Evolutionary conservation across 805 yeast genomes (phyloP).

Genomic region (Barnettozyma californica): DNA sequence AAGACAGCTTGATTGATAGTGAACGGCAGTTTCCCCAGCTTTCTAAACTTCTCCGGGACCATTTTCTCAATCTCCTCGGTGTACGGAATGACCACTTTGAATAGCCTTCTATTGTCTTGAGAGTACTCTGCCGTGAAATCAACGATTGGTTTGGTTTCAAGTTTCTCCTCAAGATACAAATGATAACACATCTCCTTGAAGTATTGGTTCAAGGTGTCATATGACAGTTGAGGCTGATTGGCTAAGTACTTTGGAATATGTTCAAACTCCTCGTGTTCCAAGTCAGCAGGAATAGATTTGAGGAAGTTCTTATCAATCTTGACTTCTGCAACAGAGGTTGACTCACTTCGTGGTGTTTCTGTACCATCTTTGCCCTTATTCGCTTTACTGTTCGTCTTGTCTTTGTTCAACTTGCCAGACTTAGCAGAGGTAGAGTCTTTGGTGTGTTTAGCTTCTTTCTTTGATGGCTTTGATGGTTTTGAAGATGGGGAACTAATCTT

Average conservation of each 20-base stretch:
- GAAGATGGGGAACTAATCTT: neutral
- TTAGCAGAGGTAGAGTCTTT: neutral
- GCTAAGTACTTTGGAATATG: conserved; percentile 23
- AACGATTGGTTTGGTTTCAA: conserved; percentile 39
- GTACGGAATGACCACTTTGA: conserved; percentile 37
- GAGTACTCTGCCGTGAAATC: conserved; percentile 53
- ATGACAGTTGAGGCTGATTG: conserved; percentile 38
- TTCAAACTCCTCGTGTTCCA: conserved; percentile 23
- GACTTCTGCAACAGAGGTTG: conserved; percentile 1
- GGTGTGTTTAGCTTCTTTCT: neutral
- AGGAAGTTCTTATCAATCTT: conserved; percentile 4
- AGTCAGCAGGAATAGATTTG: conserved; percentile 10
- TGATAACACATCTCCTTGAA: conserved; percentile 56
- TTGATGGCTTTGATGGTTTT: neutral
- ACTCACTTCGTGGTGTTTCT: neutral
- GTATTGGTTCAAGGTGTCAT: conserved; percentile 46
- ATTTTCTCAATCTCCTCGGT: conserved; percentile 45
- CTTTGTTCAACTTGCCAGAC: conserved; percentile 1
- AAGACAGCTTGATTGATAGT: conserved; percentile 53
- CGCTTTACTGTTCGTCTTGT: neutral
- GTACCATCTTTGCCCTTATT: neutral
- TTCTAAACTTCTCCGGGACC: conserved; percentile 46
- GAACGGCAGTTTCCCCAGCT: conserved; percentile 55
- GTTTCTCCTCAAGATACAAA: conserved; percentile 56
- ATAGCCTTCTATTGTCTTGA: conserved; percentile 34